A percentile compares a stretch with the other conserved stretches of the same genome.
phyloP scores from a whole-genome alignment of 1,284 basidiomycete species.

The Pseudozyma hubeiensis region DNA sequence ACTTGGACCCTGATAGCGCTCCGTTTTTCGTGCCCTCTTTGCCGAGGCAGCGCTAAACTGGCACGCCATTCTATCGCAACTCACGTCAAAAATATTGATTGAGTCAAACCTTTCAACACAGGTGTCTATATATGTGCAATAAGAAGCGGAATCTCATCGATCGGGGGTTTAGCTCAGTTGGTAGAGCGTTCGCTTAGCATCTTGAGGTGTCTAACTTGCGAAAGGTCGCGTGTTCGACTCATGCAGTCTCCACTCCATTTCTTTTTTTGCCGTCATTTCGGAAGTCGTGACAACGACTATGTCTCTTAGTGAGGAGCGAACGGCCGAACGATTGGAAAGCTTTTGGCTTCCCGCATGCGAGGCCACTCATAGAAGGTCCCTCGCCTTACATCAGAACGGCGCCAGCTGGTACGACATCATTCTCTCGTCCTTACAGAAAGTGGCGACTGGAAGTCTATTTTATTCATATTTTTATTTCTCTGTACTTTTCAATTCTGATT shows the following conservation, averaged over 20 bases:
- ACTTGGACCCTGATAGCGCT: background rate
- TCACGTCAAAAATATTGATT: conserved; percentile 23
- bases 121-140: conserved; percentile 15
- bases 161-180: conserved; percentile 60
- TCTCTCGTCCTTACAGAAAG: no score
- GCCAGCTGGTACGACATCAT: no score
- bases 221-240: conserved; percentile 62
- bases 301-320: no score
- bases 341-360: no score
- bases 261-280: background rate
- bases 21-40: background rate
- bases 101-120: no score
- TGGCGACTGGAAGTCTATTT: background rate
- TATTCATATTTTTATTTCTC: background rate
- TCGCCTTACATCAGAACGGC: no score
- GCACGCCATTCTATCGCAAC: conserved; percentile 24
- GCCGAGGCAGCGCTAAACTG: conserved; percentile 25
- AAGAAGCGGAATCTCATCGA: background rate
- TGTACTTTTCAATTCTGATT: background rate
- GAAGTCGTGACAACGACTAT: no score
- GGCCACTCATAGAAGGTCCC: no score
- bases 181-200: conserved; percentile 62
- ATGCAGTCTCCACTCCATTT: conserved; percentile 52
- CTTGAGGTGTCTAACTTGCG: conserved; percentile 35
- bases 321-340: no score